Evolutionary conservation across 2,329 filamentous ascomycete species (phyloP), one percentile per base, ranked within the genome.

Genomic region (Exophiala bonariae): DNA sequence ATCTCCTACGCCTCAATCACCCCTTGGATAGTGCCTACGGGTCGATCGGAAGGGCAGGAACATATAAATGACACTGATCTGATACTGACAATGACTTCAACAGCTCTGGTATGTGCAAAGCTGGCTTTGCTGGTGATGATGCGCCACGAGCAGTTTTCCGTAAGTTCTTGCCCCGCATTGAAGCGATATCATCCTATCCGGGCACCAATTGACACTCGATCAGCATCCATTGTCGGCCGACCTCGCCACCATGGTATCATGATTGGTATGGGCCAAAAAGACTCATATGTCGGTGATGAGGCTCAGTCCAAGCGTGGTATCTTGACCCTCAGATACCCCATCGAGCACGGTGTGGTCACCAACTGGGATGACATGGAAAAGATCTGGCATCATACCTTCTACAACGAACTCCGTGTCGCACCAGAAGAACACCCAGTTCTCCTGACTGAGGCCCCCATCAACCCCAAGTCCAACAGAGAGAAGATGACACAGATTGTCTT

Each of bases 311-410:
- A 99, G 91, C 92, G 93, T 93, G 93, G 93, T 96, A 97, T 99
- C 80, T 85, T 99, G 66, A 97, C 92, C 59, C 85, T 99, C 73
- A 87, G 93, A 82, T 99, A 99, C 80, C 93, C 93, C 72, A 99
- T 99, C 74, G 93, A 99, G 85, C 93, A 99, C 86, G 93, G 93
- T 93, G 93, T 99, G 68, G 93, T 99, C 73, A 99, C 93, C 80
- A 97, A 97, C 89, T 99, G 93, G 93, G 93, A 99, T 76, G 93
- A 97, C 77, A 97, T 97, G 93, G 93, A 97, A 83, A 97, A 97
- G 87, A 97, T 99, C 68, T 99, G 93, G 93, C 93, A 99, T 78
- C 93, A 99, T 89, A 97, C 93, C 72, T 99, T 99, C 85, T 99
- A 97, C 89, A 99, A 99, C 81, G 93, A 99, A 83, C 84, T 99